A percentile compares a stretch with the other conserved stretches of the same genome.
phyloP scores from a whole-genome alignment of 169 alveolate species.

The Cryptosporidium xiaoi region DNA sequence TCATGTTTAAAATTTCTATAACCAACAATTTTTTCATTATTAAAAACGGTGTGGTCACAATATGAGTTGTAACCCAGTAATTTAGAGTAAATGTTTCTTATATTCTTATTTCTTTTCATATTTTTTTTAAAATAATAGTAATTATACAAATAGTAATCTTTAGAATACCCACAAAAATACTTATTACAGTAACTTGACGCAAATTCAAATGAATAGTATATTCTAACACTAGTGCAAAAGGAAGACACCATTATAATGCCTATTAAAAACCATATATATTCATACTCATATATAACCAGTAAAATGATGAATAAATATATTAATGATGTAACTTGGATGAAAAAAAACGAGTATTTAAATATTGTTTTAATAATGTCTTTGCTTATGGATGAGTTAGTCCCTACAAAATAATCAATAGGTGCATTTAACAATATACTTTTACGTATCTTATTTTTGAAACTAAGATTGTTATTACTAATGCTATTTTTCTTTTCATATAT shows the following conservation, averaged over 20 bases:
- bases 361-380: background rate
- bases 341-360: constrained; percentile 8
- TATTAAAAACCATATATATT: constrained; percentile 42
- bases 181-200: constrained; percentile 36
- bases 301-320: constrained; percentile 27
- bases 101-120: constrained; percentile 6
- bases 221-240: constrained; percentile 22
- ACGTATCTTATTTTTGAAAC: background rate
- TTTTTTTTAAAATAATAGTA: constrained; percentile 45
- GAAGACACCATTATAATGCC: constrained; percentile 12
- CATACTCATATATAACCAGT: constrained; percentile 26
- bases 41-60: background rate
- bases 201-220: constrained; percentile 32
- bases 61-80: constrained; percentile 8
- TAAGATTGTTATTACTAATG: background rate
- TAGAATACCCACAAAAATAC: constrained; percentile 64
- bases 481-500: constrained; percentile 19
- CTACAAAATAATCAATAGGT: constrained; percentile 11
- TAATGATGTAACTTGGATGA: constrained; percentile 1
- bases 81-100: constrained; percentile 42
- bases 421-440: constrained; percentile 29
- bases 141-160: constrained; percentile 41
- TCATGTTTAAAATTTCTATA: background rate
- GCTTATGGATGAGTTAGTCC: background rate
- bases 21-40: background rate